phyloP scores from a whole-genome alignment of 352 stramenopile species.

The Globisporangium cystogenes region DNA sequence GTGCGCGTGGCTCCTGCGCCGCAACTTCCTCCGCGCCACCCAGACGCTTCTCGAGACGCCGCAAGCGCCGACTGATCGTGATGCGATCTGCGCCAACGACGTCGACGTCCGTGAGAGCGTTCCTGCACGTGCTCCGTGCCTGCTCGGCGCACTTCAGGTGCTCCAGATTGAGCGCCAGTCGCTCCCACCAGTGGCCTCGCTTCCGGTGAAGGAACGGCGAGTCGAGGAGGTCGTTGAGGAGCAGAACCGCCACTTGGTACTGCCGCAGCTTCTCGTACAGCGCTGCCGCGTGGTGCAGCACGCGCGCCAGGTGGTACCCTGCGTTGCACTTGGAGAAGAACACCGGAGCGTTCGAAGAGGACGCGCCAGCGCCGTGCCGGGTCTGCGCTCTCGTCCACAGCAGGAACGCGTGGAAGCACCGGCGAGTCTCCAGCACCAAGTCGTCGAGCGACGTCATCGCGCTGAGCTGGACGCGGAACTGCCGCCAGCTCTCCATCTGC shows the following conservation, averaged over 20 bases:
- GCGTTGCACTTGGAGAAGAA: constrained; percentile 71
- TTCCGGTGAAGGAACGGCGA: constrained; percentile 52
- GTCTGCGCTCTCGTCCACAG: constrained; percentile 25
- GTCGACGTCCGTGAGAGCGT: constrained; percentile 50
- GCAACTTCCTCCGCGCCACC: neutral
- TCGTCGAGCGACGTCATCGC: constrained; percentile 52
- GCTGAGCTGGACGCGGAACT: constrained; percentile 37
- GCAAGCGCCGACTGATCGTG: constrained; percentile 37
- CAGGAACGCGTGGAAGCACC: constrained; percentile 39
- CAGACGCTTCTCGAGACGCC: constrained; percentile 32
- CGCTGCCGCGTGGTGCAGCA: constrained; percentile 41
- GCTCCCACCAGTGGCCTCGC: constrained; percentile 69
- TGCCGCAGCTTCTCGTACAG: constrained; percentile 77
- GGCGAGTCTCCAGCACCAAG: constrained; percentile 42
- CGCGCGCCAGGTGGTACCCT: constrained; percentile 59
- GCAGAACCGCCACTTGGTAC: constrained; percentile 57
- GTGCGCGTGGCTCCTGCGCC: neutral
- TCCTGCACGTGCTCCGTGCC: constrained; percentile 35
- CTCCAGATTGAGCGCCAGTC: constrained; percentile 68
- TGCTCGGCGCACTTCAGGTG: constrained; percentile 59
- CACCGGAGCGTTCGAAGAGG: constrained; percentile 2
- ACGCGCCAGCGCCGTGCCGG: neutral
- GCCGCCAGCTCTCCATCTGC: constrained; percentile 46
- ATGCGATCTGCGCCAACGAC: constrained; percentile 53
- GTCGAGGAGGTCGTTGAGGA: constrained; percentile 64